Percentiles rank a stretch among this genome's conserved stretches.
Evolutionary conservation across 352 stramenopile genomes (phyloP).

Genomic region (Phytophthora idaei): DNA sequence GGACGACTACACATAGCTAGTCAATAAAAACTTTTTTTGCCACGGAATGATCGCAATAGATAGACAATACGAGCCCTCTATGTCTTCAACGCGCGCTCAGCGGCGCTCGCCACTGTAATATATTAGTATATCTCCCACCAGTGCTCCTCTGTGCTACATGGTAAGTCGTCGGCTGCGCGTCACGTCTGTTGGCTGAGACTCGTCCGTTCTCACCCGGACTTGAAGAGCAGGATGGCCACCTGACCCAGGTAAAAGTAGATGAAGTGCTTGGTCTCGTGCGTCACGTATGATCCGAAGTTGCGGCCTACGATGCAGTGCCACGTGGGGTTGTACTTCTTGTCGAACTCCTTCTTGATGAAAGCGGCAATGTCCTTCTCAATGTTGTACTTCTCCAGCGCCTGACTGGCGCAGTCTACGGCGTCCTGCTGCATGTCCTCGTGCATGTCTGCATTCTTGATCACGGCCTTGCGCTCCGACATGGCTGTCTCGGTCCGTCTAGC

Average conservation of each 20-base stretch:
- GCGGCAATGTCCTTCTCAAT: slow-evolving; percentile 97
- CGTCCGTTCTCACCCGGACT: slow-evolving; percentile 71
- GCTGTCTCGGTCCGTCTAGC: slow-evolving; percentile 10
- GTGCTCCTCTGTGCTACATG: slow-evolving; percentile 13
- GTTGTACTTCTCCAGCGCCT: slow-evolving; percentile 99
- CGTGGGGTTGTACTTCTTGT: slow-evolving; percentile 93
- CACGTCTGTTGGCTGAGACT: background rate
- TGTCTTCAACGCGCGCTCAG: slow-evolving; percentile 15
- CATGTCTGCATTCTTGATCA: slow-evolving; percentile 99
- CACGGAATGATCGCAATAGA: slow-evolving; percentile 1
- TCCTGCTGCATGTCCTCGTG: slow-evolving; percentile 99
- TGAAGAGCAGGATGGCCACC: slow-evolving; percentile 94
- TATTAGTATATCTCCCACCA: slow-evolving; percentile 34
- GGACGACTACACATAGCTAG: background rate
- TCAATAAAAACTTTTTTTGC: slow-evolving; percentile 3
- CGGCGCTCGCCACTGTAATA: slow-evolving; percentile 28
- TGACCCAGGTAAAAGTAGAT: slow-evolving; percentile 97
- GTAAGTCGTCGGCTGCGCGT: slow-evolving; percentile 16
- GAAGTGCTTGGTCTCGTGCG: slow-evolving; percentile 94
- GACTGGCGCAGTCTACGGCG: slow-evolving; percentile 97
- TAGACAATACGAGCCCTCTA: background rate
- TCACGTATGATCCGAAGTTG: slow-evolving; percentile 95
- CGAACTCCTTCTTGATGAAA: slow-evolving; percentile 94
- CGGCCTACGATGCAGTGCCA: slow-evolving; percentile 96
- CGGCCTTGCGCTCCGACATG: slow-evolving; percentile 96